A percentile compares a stretch with the other conserved stretches of the same genome.
phyloP scores from a whole-genome alignment of 768 basidiomycete genomes.

The Saitozyma sp. region DNA sequence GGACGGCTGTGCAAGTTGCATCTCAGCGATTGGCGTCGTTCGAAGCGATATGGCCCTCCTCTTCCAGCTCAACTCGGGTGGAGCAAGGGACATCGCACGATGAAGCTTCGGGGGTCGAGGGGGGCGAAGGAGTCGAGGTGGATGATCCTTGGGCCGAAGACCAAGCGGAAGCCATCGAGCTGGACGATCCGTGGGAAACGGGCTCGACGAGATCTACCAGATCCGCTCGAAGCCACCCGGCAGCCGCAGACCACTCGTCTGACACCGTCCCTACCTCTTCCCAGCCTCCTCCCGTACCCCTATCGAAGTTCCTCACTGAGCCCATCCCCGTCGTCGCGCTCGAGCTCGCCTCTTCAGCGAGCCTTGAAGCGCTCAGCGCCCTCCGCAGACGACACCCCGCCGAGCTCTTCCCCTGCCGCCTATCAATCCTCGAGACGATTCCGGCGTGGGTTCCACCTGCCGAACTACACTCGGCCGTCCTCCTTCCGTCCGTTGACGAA shows the following conservation, averaged over 20 bases:
- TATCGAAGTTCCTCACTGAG: slow-evolving; percentile 66
- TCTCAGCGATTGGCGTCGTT: too few species aligned
- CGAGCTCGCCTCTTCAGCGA: slow-evolving; percentile 65
- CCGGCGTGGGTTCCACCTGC: slow-evolving; percentile 72
- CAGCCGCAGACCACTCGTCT: background rate
- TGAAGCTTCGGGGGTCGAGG: background rate
- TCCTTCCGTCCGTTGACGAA: slow-evolving; percentile 20
- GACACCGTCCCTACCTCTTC: background rate
- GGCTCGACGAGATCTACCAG: slow-evolving; percentile 6
- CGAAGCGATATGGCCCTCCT: too few species aligned
- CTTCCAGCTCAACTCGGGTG: too few species aligned
- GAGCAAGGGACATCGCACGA: background rate
- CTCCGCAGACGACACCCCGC: slow-evolving; percentile 63
- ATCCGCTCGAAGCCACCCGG: background rate
- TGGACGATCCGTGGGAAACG: slow-evolving; percentile 38
- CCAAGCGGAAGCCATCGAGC: slow-evolving; percentile 17
- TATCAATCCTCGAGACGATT: slow-evolving; percentile 68
- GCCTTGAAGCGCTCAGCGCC: slow-evolving; percentile 62
- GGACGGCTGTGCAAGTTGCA: too few species aligned
- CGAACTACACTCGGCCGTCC: slow-evolving; percentile 26
- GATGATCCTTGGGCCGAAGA: slow-evolving; percentile 10
- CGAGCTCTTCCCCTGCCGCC: slow-evolving; percentile 68
- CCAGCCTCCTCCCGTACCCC: slow-evolving; percentile 42
- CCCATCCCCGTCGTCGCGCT: slow-evolving; percentile 65
- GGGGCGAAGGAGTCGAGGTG: background rate